These are phyloP conservation scores for Zelopaecilomyces penicillatus DNA, from an alignment of 2,329 filamentous ascomycete genomes.

Conservation along the genomic window DNA sequence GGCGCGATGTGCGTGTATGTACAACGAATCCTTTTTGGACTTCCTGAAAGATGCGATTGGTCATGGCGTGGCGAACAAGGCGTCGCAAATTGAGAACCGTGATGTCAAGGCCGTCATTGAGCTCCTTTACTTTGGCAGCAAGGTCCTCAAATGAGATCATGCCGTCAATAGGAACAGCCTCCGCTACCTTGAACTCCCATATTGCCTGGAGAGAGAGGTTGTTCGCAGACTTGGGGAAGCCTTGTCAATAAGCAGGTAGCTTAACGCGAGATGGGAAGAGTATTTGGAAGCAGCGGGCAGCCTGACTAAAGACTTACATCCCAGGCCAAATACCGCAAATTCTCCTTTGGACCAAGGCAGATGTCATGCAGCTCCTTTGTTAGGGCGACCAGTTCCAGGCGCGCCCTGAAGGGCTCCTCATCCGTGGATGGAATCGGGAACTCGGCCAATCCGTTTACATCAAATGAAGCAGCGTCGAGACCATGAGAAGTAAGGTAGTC, in stretches of 20 bases:
- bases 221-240: constrained; percentile 13
- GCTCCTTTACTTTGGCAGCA: constrained; percentile 20
- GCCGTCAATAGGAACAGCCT: constrained; percentile 18
- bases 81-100: constrained; percentile 21
- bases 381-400: constrained; percentile 11
- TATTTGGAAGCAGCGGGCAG: no score
- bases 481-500: constrained; percentile 7
- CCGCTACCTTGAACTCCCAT: constrained; percentile 20
- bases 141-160: constrained; percentile 19
- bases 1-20: constrained; percentile 26
- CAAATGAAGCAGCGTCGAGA: constrained; percentile 8
- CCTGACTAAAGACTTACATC: constrained; percentile 13
- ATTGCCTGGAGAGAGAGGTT: constrained; percentile 20
- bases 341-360: constrained; percentile 17
- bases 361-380: constrained; percentile 20
- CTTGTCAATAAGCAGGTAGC: not conserved
- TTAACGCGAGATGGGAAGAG: no score
- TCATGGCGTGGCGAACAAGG: constrained; percentile 29
- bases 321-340: constrained; percentile 16
- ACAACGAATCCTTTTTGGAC: constrained; percentile 26
- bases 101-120: constrained; percentile 30
- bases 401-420: constrained; percentile 6
- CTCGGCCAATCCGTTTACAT: constrained; percentile 6
- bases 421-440: constrained; percentile 8
- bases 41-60: constrained; percentile 30